These are phyloP conservation scores for Trichoderma polysporum DNA, from an alignment of 2,329 filamentous ascomycete species.

Conservation along the genomic window DNA sequence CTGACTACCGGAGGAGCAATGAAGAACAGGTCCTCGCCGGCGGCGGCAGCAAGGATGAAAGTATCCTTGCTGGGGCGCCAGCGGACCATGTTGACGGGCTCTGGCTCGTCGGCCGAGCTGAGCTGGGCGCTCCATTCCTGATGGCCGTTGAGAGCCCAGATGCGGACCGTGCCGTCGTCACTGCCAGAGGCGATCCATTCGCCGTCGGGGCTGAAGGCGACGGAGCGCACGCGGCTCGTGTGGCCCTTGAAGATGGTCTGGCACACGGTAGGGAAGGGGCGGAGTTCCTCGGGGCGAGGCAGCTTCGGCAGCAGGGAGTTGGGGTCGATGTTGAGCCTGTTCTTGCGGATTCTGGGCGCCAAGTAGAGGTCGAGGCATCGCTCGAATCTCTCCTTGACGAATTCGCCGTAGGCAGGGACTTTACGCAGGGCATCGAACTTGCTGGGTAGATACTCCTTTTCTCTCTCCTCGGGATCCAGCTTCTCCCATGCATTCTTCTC, in stretches of 20 bases:
- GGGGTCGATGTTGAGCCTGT: constrained; percentile 94
- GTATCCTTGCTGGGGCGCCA: constrained; percentile 86
- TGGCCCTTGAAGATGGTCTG: constrained; percentile 87
- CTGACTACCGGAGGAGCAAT: constrained; percentile 74
- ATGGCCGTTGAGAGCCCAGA: constrained; percentile 89
- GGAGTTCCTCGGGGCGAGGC: constrained; percentile 87
- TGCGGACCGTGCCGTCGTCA: constrained; percentile 86
- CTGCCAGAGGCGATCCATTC: constrained; percentile 87
- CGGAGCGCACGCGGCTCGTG: constrained; percentile 79
- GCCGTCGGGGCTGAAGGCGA: constrained; percentile 82
- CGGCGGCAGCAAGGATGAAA: constrained; percentile 77
- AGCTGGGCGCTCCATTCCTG: constrained; percentile 84
- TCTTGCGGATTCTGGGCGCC: constrained; percentile 86
- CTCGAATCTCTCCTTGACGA: constrained; percentile 96
- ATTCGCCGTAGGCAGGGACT: constrained; percentile 85
- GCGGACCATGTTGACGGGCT: constrained; percentile 78
- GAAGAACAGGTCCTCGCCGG: constrained; percentile 82
- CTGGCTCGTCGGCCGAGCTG: constrained; percentile 58
- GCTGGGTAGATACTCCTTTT: constrained; percentile 82
- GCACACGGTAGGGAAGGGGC: constrained; percentile 89
- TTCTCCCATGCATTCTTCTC: constrained; percentile 86
- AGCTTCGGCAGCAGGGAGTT: constrained; percentile 89
- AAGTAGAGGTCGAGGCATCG: constrained; percentile 93
- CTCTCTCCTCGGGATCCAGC: constrained; percentile 83
- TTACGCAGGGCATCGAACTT: constrained; percentile 82